A percentile compares a stretch with the other conserved stretches of the same genome.
Evolutionary conservation across 345 rosid species (phyloP).

Genomic region (Acer campestre): DNA sequence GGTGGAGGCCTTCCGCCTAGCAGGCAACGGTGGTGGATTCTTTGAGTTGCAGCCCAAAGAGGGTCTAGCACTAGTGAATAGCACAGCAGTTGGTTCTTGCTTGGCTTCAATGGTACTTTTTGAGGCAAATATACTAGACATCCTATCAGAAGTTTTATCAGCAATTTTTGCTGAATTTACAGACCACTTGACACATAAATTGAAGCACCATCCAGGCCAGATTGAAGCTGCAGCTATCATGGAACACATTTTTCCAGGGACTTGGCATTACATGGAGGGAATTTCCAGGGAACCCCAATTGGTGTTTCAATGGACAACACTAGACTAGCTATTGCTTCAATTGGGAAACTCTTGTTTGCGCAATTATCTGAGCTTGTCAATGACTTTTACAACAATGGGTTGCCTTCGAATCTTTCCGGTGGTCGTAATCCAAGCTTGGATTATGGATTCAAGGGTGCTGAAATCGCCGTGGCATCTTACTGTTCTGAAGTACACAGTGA

Average conservation of each 20-base stretch:
- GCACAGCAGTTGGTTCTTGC: slow-evolving; percentile 39
- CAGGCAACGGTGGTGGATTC: slow-evolving; percentile 46
- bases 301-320: slow-evolving; percentile 90
- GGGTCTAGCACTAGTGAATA: slow-evolving; percentile 47
- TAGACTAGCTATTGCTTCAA: slow-evolving; percentile 63
- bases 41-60: slow-evolving; percentile 76
- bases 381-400: slow-evolving; percentile 78
- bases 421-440: slow-evolving; percentile 75
- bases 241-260: slow-evolving; percentile 34
- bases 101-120: slow-evolving; percentile 69
- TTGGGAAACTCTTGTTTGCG: slow-evolving; percentile 80
- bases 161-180: slow-evolving; percentile 43
- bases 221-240: too few species aligned
- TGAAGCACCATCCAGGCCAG: too few species aligned
- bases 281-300: slow-evolving; percentile 87
- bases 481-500: slow-evolving; percentile 65
- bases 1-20: slow-evolving; percentile 3
- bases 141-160: slow-evolving; percentile 60
- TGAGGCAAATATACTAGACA: slow-evolving; percentile 48
- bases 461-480: slow-evolving; percentile 83
- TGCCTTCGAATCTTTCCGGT: slow-evolving; percentile 79
- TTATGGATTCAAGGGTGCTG: slow-evolving; percentile 81
- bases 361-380: slow-evolving; percentile 78
- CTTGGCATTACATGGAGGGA: slow-evolving; percentile 76
- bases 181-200: too few species aligned